These are phyloP conservation scores for Sphaerulina musiva DNA, from an alignment of 2,329 filamentous ascomycete species.

Conservation along the genomic window DNA sequence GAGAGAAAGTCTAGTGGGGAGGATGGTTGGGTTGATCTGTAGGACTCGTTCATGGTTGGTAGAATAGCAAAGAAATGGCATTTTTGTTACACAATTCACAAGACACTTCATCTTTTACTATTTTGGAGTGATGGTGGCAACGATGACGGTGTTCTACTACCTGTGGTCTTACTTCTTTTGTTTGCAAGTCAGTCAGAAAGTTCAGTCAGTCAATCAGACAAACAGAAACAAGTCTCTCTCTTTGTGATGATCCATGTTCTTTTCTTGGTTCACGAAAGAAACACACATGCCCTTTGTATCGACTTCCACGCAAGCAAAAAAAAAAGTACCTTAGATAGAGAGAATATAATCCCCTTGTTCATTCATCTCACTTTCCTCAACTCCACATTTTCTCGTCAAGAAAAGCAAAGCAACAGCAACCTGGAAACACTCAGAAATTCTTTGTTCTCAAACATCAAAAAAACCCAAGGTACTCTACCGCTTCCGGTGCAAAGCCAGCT, in stretches of 20 bases:
- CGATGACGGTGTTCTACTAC: not conserved
- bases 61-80: slow-evolving; percentile 8
- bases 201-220: no score
- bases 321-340: no score
- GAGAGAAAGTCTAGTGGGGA: not conserved
- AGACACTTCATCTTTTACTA: not conserved
- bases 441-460: not conserved
- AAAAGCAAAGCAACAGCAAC: no score
- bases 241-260: not conserved
- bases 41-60: slow-evolving; percentile 1
- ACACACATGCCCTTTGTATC: not conserved
- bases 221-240: not conserved
- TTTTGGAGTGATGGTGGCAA: no score
- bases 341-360: not conserved
- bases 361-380: no score
- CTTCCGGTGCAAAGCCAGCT: not conserved
- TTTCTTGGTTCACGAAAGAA: not conserved
- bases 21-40: not conserved
- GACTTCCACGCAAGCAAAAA: not conserved
- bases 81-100: slow-evolving; percentile 1
- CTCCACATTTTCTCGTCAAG: not conserved
- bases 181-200: not conserved
- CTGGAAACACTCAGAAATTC: no score
- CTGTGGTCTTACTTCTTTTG: not conserved
- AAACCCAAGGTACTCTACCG: not conserved